Base-by-base conservation (phyloP, 2,329 filamentous ascomycete genomes). In the Aspergillus persii region DNA sequence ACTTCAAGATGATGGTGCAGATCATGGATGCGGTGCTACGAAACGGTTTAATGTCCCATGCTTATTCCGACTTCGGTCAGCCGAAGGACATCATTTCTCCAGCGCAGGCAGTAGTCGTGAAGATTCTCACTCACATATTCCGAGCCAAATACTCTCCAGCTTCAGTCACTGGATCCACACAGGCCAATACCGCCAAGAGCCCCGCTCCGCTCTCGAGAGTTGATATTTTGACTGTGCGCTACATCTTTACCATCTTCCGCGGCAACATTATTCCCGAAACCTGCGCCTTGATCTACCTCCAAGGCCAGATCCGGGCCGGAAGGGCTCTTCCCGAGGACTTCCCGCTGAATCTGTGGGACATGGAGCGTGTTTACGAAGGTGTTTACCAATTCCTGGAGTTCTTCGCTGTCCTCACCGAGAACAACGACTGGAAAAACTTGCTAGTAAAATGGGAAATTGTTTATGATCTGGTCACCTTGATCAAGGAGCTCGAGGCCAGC, bases 61-160 rank as follows among this genome's bases (percentile, higher is more conserved):
- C 93, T 2, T 98, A 96, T 83, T 91, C 94, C 64, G 91, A 92
- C 33, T 89, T 98, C 66, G 85, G 92, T 51, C 96, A 96, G 64
- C 89, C 91, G 8, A 97, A 97, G 74, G 94, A 97, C 70, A 96
- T 97, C 61, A 96, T 97, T 54, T 96, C 92, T 9, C 94, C 94
- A 0, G 93, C 93, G 1, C 94, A 98, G 76, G 95, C 93, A 0
- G 92, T 97, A 27, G 88, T 98, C 33, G 86, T 98, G 69, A 92
- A 96, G 61, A 86, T 97, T 7, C 84, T 97, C 62, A 96, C 91
- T 39, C 91, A 93, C 73, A 93, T 96, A 75, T 95, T 96, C 76
- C 87, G 92, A 47, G 83, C 85, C 27, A 84, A 81, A 63, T 81
- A 82, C 70, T 80, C 78, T 3, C 75, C 84, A 69, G 71, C 79